Percentiles rank a stretch among this genome's conserved stretches.
Conservation (phyloP, 331 rosid species). For the Pyrus hybrid region DNA sequence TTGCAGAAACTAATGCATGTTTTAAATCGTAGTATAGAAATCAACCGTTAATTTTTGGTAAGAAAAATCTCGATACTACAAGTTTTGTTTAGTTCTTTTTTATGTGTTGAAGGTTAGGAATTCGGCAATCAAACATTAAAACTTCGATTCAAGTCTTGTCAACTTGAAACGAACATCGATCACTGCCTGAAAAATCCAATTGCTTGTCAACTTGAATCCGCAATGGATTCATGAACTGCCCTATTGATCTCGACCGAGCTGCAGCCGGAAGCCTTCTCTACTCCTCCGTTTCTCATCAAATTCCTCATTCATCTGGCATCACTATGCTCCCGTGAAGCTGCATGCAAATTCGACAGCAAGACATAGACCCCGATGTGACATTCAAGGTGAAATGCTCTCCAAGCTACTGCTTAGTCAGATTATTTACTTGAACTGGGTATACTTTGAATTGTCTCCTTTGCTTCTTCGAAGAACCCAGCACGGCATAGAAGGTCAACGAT, state of each 20-base stretch:
- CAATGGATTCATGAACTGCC: conserved; percentile 50
- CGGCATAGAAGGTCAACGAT: conserved; percentile 57
- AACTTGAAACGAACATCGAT: background rate
- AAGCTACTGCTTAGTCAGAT: conserved; percentile 50
- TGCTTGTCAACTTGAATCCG: too few species aligned
- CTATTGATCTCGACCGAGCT: conserved; percentile 62
- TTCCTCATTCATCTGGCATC: conserved; percentile 55
- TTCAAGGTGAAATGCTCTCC: conserved; percentile 60
- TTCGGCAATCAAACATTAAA: background rate
- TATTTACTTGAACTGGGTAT: conserved; percentile 17
- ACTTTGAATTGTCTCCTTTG: conserved; percentile 38
- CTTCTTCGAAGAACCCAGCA: conserved; percentile 53
- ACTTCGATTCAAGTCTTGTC: background rate
- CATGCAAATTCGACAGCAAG: conserved; percentile 56
- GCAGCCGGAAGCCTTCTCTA: conserved; percentile 61
- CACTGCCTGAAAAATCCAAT: conserved; percentile 1
- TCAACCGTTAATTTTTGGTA: too few species aligned
- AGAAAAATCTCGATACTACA: too few species aligned
- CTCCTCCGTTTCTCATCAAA: conserved; percentile 47
- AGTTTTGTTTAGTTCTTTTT: too few species aligned
- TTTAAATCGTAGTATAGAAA: background rate
- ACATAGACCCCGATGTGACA: conserved; percentile 57
- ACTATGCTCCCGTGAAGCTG: conserved; percentile 35
- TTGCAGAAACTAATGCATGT: background rate
- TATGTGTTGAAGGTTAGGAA: too few species aligned